Base-by-base conservation (phyloP, 805 yeast species). In the Spathaspora gorwiae region DNA sequence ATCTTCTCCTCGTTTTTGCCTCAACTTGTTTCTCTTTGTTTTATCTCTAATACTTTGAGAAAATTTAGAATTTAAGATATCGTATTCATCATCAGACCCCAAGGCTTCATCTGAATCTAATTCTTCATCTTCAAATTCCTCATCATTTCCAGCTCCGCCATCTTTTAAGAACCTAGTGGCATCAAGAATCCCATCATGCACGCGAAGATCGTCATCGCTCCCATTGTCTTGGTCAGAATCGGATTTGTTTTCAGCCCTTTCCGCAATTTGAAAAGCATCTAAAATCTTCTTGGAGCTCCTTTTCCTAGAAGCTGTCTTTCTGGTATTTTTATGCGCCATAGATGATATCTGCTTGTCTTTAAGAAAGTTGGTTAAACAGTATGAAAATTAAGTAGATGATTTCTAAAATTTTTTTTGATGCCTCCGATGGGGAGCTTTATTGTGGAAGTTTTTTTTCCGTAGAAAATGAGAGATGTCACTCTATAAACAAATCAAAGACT, bases 81-180 rank as follows among this genome's bases (percentile, higher is more conserved):
- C 85, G 47, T 75, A 79, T 43, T 81, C 88, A 53, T 85, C 90
- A 47, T 78, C 95, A 0, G 94, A 83, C 0, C 94, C 96, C 47
- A 87, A 65, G 0, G 95, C 96, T 54, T 86, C 96, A 61, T 90
- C 97, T 0, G 96, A 87, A 54, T 84, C 88, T 39, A 86, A 69
- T 48, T 86, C 87, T 56, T 81, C 87, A 55, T 81, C 86, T 40
- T 71, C 79, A 50, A 79, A 68, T 5, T 56, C 64, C 33, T 55
- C 61, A 14, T 49, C 49, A 31, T 39, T 43, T 24, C 37, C 44
- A 11, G 39, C 45, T 38, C 53, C 57, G 37, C 49, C 54, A 30
- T 53, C 57, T 37, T 55, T 59, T 37, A 68, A 49, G 46, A 70
- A 62, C 40, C 55, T 64, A 14, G 72, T 58, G 13, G 76, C 75